These are phyloP conservation scores for Tuber calosporum DNA, from an alignment of 495 filamentous ascomycete species.

Conservation along the genomic window DNA sequence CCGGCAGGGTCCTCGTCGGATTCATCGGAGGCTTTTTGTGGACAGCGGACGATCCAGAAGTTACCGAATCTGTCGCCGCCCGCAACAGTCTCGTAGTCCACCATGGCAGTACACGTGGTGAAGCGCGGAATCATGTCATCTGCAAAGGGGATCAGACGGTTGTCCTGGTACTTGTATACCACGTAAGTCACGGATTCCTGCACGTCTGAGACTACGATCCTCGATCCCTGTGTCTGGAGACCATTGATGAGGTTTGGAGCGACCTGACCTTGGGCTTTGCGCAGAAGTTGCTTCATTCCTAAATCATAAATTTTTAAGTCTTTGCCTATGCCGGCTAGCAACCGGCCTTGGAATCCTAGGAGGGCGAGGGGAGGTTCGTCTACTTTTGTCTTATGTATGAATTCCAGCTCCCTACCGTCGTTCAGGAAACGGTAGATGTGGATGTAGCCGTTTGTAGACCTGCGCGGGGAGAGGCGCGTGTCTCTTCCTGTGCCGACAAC, in stretches of 20 bases:
- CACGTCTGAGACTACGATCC: slow-evolving; percentile 86
- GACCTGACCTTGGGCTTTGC: slow-evolving; percentile 78
- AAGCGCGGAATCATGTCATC: slow-evolving; percentile 84
- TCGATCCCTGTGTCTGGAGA: slow-evolving; percentile 81
- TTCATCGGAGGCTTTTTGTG: slow-evolving; percentile 76
- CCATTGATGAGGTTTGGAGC: slow-evolving; percentile 76
- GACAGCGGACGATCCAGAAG: slow-evolving; percentile 82
- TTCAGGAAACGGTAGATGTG: slow-evolving; percentile 89
- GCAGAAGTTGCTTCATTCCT: slow-evolving; percentile 79
- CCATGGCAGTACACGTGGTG: slow-evolving; percentile 82
- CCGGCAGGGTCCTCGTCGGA: slow-evolving; percentile 88
- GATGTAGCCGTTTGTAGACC: slow-evolving; percentile 70
- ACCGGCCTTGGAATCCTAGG: slow-evolving; percentile 80
- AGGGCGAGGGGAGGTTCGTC: slow-evolving; percentile 84
- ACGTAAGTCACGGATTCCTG: slow-evolving; percentile 84
- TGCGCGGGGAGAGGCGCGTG: slow-evolving; percentile 66
- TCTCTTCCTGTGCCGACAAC: slow-evolving; percentile 91
- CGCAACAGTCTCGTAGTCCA: slow-evolving; percentile 93
- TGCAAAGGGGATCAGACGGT: slow-evolving; percentile 81
- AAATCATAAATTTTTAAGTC: slow-evolving; percentile 82
- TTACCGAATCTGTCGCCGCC: slow-evolving; percentile 98
- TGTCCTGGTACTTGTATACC: slow-evolving; percentile 87
- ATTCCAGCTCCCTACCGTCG: slow-evolving; percentile 76
- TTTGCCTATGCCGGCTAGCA: slow-evolving; percentile 75
- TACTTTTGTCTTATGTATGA: slow-evolving; percentile 91